Conservation (phyloP, 805 yeast species). For the Yarrowia sp. region DNA sequence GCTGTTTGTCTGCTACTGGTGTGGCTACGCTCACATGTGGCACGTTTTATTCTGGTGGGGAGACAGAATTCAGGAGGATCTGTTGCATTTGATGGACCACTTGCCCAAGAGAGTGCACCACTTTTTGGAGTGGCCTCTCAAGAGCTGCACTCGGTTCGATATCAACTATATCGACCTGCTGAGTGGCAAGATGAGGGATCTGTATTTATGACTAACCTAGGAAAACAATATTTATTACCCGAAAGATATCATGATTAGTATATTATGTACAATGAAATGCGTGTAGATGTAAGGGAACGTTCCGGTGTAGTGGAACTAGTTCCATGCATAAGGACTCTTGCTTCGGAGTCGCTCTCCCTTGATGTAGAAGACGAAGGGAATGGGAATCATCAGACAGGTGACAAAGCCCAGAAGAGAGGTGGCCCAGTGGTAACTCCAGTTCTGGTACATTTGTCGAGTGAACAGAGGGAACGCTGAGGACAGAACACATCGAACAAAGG, state of each 20-base stretch:
- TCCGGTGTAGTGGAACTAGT: not conserved
- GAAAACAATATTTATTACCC: not conserved
- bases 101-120: slow-evolving; percentile 11
- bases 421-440: slow-evolving; percentile 81
- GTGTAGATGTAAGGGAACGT: not conserved
- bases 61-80: slow-evolving; percentile 17
- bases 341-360: slow-evolving; percentile 55
- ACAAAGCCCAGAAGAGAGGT: slow-evolving; percentile 60
- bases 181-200: slow-evolving; percentile 16
- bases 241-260: too few species aligned
- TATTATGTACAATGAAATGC: not conserved
- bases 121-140: slow-evolving; percentile 7
- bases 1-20: slow-evolving; percentile 11
- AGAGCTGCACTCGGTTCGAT: slow-evolving; percentile 11
- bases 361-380: slow-evolving; percentile 57
- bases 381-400: slow-evolving; percentile 59
- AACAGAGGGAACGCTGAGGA: slow-evolving; percentile 86
- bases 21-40: slow-evolving; percentile 26
- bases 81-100: slow-evolving; percentile 4
- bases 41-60: slow-evolving; percentile 22
- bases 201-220: not conserved
- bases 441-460: slow-evolving; percentile 81
- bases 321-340: slow-evolving; percentile 37
- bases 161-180: slow-evolving; percentile 11
- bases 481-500: slow-evolving; percentile 72